phyloP scores from a whole-genome alignment of 2,329 filamentous ascomycete genomes.

The Daldinia sp. region DNA sequence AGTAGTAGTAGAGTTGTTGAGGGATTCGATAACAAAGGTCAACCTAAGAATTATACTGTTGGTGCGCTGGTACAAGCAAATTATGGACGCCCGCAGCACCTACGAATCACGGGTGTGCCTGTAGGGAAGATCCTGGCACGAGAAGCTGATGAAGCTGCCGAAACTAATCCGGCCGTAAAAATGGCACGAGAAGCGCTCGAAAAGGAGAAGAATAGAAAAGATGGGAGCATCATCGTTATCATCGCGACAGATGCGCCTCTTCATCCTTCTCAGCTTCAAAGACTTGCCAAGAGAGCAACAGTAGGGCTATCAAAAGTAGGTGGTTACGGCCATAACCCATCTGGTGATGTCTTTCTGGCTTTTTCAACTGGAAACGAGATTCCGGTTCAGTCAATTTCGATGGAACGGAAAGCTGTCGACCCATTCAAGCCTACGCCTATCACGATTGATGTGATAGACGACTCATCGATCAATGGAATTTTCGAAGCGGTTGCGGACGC shows the following conservation, averaged over 20 bases:
- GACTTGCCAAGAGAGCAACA: conserved; percentile 67
- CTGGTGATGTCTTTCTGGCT: conserved; percentile 73
- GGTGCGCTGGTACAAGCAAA: conserved; percentile 71
- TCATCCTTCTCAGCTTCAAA: conserved; percentile 63
- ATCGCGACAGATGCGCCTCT: conserved; percentile 68
- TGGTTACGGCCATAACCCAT: conserved; percentile 67
- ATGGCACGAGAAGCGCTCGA: conserved; percentile 43
- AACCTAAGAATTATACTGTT: conserved; percentile 60
- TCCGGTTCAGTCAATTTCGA: conserved; percentile 52
- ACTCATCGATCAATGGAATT: conserved; percentile 66
- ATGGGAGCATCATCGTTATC: conserved; percentile 69
- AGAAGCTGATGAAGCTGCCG: conserved; percentile 47
- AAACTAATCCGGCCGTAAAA: conserved; percentile 41
- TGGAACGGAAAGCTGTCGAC: conserved; percentile 50
- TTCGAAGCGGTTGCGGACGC: conserved; percentile 70
- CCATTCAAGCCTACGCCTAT: conserved; percentile 50
- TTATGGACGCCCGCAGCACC: conserved; percentile 65
- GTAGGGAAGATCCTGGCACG: conserved; percentile 65
- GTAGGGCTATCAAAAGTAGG: conserved; percentile 69
- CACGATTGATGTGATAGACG: conserved; percentile 59
- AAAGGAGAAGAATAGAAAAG: conserved; percentile 59
- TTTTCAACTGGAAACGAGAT: conserved; percentile 69
- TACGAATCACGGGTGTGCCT: conserved; percentile 68
- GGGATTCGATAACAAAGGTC: conserved; percentile 51
- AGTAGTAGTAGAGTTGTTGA: conserved; percentile 66